Base-by-base conservation (phyloP, 2,329 filamentous ascomycete genomes). In the Alternaria sp. region DNA sequence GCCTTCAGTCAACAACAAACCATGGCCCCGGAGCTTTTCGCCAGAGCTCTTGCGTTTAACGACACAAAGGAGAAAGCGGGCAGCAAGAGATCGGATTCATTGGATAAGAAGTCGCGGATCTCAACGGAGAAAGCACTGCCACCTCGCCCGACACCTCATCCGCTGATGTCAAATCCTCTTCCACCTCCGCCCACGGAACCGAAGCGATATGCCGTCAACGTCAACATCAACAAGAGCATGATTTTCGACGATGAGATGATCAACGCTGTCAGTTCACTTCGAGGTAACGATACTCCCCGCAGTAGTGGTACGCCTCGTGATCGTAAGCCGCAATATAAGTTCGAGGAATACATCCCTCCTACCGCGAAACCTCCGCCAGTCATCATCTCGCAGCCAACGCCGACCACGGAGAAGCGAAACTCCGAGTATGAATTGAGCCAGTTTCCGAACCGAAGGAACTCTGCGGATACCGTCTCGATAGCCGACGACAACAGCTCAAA, bases 161-260 rank as follows among this genome's bases (percentile, higher is more conserved):
- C 65, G 18, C 61, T 60, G 7, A 58, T 44, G 22, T 57, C 64
- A 25, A 60, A 61, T 40, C 61, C 65, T 11, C 63, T 72, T 25
- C 65, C 68, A 3, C 53, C 58, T 14, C 57, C 64, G 20, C 70
- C 70, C n/a, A 50, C 54, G 7, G 62, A 68, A 44, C 53, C 68
- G 25, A 67, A 57, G 46, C 55, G 60, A 14, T 72, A 71, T 49
- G 67, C 70, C 3, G 59, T 73, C 28, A 73, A 73, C 11, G 70
- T 73, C 41, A 73, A 65, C 30, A 73, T 73, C 52, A 70, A 71
- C 50, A 73, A 73, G 54, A 73, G 70, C 60, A 73, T 70, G 66
- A 69, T 73, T 2, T 70, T 73, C 30, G 70, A 73, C 28, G 69
- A 73, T 25, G 59, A 67, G 20, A 65, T 66, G 61, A 69, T 68